Evolutionary conservation across 306 rosid species (phyloP).

Genomic region (Argentina anserina): DNA sequence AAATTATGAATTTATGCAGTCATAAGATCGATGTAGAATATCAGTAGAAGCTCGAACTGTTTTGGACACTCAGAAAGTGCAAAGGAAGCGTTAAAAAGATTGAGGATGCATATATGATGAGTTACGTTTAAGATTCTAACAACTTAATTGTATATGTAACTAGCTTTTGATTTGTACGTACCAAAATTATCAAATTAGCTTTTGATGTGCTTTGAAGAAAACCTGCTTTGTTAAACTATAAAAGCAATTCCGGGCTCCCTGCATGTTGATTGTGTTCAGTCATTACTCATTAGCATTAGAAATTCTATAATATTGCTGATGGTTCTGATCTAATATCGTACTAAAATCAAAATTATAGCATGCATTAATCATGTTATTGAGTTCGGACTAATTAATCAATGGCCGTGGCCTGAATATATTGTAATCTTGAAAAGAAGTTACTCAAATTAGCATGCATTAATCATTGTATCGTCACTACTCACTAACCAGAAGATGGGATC

Average conservation of each 20-base stretch:
- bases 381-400: not conserved
- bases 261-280: no score
- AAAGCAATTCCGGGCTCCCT: not conserved
- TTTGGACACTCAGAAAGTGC: not conserved
- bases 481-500: not conserved
- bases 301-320: not conserved
- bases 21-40: not conserved
- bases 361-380: no score
- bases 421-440: not conserved
- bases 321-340: not conserved
- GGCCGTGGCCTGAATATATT: not conserved
- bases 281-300: not conserved
- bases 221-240: not conserved
- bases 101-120: no score
- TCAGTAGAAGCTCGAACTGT: not conserved
- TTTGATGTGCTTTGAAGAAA: not conserved
- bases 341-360: not conserved
- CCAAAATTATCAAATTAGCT: not conserved
- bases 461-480: not conserved
- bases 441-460: not conserved
- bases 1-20: not conserved
- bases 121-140: constrained; percentile 20
- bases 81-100: no score
- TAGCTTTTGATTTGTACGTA: constrained; percentile 8
- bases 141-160: not conserved